phyloP scores from a whole-genome alignment of 768 basidiomycete genomes.

The Mrakia blollopis region DNA sequence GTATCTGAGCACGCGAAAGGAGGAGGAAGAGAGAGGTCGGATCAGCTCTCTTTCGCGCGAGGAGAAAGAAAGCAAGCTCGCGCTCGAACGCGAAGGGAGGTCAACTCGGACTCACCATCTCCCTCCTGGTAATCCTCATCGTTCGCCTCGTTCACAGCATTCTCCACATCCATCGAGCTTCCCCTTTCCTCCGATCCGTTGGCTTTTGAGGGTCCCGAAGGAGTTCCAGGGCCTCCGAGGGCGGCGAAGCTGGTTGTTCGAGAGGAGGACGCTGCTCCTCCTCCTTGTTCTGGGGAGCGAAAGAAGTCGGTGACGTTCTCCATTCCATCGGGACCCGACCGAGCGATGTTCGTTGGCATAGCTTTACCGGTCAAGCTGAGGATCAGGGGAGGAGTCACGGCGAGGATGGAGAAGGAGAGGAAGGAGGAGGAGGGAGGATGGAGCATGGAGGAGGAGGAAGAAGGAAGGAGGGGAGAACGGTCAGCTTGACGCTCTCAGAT shows the following conservation, averaged over 20 bases:
- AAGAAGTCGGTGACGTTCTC: conserved; percentile 31
- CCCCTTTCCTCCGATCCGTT: neutral
- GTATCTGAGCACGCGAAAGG: neutral
- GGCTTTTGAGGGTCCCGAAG: neutral
- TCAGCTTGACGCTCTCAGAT: too few relatives aligned
- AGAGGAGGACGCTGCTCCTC: neutral
- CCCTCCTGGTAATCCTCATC: conserved; percentile 16
- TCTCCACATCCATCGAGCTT: conserved; percentile 18
- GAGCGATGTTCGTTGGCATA: conserved; percentile 27
- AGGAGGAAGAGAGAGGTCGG: neutral
- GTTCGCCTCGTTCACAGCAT: conserved; percentile 25
- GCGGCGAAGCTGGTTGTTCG: conserved; percentile 12
- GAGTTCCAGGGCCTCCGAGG: conserved; percentile 5
- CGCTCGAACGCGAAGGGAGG: neutral
- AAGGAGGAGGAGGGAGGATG: neutral
- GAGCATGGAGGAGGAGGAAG: neutral
- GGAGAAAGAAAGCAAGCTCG: neutral
- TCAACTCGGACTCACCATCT: neutral
- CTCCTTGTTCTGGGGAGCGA: conserved; percentile 19
- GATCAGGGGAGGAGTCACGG: neutral
- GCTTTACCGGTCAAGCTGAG: conserved; percentile 25
- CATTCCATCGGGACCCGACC: conserved; percentile 21
- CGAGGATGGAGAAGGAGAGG: neutral
- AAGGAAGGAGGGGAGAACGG: neutral
- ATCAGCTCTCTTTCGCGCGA: neutral